phyloP scores from a whole-genome alignment of 2,329 filamentous ascomycete genomes.

The Xylaria arbuscula region DNA sequence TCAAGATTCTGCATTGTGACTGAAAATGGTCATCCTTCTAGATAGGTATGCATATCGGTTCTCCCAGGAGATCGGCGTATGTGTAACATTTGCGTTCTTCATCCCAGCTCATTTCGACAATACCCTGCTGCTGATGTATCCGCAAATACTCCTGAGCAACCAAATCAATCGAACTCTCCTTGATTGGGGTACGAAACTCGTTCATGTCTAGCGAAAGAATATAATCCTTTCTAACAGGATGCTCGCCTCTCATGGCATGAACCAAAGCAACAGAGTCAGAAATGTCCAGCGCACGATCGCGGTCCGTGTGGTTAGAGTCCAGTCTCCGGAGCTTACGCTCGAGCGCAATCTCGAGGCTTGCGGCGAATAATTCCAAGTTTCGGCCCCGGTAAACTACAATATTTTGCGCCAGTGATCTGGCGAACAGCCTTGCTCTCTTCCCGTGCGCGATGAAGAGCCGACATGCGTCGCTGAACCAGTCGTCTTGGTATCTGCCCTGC shows the following conservation, averaged over 20 bases:
- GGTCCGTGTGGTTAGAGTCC: background rate
- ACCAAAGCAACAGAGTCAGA: slow-evolving; percentile 3
- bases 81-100: background rate
- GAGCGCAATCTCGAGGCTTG: background rate
- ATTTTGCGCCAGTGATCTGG: background rate
- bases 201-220: background rate
- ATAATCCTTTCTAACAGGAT: background rate
- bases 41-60: background rate
- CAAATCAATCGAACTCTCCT: background rate
- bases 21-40: background rate
- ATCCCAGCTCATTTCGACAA: background rate
- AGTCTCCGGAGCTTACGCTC: slow-evolving; percentile 5
- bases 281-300: background rate
- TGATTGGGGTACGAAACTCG: background rate
- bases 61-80: background rate
- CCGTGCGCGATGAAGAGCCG: slow-evolving; percentile 1
- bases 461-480: slow-evolving; percentile 5
- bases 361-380: background rate
- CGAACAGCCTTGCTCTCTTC: background rate
- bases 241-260: background rate
- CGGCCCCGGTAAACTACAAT: background rate
- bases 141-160: background rate
- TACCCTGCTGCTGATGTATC: background rate
- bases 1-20: too few species aligned
- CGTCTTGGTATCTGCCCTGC: background rate